Conservation (phyloP, 345 rosid species). For the Brassica juncea region DNA sequence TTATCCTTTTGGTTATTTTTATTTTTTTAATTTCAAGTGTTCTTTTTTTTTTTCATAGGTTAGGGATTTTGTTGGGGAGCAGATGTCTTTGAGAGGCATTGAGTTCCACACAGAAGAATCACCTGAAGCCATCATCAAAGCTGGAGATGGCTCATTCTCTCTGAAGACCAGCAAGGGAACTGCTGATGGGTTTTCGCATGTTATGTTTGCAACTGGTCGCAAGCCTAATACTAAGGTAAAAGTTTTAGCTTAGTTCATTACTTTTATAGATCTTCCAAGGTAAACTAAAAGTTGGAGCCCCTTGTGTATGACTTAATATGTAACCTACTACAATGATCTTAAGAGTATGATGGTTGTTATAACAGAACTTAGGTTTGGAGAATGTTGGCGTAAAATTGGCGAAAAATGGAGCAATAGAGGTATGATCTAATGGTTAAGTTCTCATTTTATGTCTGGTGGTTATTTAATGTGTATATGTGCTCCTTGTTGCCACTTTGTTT, state of each 20-base stretch:
- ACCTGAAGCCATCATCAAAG: conserved; percentile 77
- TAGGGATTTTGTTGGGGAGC: conserved; percentile 87
- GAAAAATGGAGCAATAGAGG: conserved; percentile 93
- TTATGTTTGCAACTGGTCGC: conserved; percentile 99
- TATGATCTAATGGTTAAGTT: conserved; percentile 31
- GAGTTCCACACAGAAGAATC: conserved; percentile 88
- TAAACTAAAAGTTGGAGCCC: neutral
- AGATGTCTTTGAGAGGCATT: conserved; percentile 88
- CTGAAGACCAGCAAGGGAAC: conserved; percentile 88
- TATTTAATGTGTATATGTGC: conserved; percentile 1
- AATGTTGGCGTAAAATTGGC: conserved; percentile 67
- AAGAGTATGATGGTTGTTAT: conserved; percentile 20
- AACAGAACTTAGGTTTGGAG: conserved; percentile 93
- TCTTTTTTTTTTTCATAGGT: conserved; percentile 48
- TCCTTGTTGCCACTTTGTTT: conserved; percentile 26
- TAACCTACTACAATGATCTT: conserved; percentile 7
- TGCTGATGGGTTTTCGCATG: conserved; percentile 80
- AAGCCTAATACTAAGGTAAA: conserved; percentile 86
- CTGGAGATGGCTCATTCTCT: conserved; percentile 78
- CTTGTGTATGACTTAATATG: neutral
- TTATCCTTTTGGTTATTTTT: neutral
- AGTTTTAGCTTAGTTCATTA: too few relatives aligned
- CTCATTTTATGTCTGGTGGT: conserved; percentile 16
- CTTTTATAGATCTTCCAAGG: too few relatives aligned
- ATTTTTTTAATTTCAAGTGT: neutral